phyloP scores from a whole-genome alignment of 306 rosid genomes.

The Chamaecrista fasciculata region DNA sequence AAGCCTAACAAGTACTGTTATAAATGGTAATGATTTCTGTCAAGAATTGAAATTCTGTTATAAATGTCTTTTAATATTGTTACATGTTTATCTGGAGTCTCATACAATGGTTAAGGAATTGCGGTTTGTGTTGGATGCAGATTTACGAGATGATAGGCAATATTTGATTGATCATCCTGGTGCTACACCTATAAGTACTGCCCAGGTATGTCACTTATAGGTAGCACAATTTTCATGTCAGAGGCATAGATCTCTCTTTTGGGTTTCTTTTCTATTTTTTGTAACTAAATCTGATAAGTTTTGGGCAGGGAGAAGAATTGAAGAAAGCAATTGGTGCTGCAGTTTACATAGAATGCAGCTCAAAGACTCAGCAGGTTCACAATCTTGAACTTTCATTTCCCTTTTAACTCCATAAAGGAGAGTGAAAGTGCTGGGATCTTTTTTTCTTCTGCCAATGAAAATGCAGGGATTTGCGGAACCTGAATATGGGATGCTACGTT shows the following conservation, averaged over 20 bases:
- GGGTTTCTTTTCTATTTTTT: background rate
- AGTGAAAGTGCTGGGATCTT: no score
- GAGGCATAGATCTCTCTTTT: background rate
- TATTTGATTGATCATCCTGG: conserved; percentile 70
- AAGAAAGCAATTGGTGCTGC: conserved; percentile 93
- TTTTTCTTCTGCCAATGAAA: no score
- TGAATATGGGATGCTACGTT: conserved; percentile 84
- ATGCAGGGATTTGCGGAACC: conserved; percentile 91
- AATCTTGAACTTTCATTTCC: conserved; percentile 22
- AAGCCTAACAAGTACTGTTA: no score
- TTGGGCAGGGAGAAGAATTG: conserved; percentile 83
- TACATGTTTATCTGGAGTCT: background rate
- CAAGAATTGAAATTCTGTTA: no score
- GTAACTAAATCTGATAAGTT: conserved; percentile 13
- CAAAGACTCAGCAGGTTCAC: no score
- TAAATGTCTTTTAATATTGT: conserved; percentile 5
- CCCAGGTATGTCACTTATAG: conserved; percentile 46
- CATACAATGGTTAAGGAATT: conserved; percentile 7
- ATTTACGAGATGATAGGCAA: conserved; percentile 60
- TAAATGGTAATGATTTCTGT: no score
- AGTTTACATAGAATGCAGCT: conserved; percentile 86
- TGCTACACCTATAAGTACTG: conserved; percentile 49
- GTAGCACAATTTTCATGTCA: background rate
- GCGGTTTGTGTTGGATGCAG: conserved; percentile 33
- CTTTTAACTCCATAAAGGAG: conserved; percentile 17